A percentile compares a stretch with the other conserved stretches of the same genome.
phyloP scores from a whole-genome alignment of 1,284 basidiomycete genomes.

The Tilletia setariae region DNA sequence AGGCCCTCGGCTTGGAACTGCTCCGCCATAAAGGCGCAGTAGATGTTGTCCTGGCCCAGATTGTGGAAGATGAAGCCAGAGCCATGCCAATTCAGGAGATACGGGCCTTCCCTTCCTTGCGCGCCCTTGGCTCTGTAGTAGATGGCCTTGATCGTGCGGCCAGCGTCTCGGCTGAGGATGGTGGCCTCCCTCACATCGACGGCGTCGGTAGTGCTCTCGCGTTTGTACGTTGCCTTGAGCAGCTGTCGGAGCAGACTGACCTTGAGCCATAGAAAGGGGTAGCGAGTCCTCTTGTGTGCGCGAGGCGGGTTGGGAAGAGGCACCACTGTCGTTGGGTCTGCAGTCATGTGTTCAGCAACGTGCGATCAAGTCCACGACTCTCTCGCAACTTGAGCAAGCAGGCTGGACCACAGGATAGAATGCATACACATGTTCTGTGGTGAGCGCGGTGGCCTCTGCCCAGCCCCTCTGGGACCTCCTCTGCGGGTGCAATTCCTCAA shows the following conservation, averaged over 20 bases:
- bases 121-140: neutral
- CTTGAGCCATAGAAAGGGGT: neutral
- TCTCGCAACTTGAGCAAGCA: no score
- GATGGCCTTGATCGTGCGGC: neutral
- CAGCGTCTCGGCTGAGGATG: neutral
- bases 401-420: no score
- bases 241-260: neutral
- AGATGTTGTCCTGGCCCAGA: neutral
- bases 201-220: neutral
- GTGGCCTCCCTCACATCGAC: neutral
- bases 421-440: no score
- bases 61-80: neutral
- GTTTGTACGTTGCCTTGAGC: neutral
- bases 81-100: slow-evolving; percentile 8
- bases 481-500: no score
- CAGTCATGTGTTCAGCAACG: no score
- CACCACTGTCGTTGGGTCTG: no score
- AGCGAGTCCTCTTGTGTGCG: neutral
- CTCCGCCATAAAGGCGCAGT: slow-evolving; percentile 4
- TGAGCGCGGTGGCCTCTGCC: no score
- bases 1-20: neutral
- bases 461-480: no score
- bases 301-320: slow-evolving; percentile 3
- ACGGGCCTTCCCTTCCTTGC: neutral
- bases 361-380: no score